These are phyloP conservation scores for Mycena pura DNA, from an alignment of 768 basidiomycete genomes.

Conservation along the genomic window DNA sequence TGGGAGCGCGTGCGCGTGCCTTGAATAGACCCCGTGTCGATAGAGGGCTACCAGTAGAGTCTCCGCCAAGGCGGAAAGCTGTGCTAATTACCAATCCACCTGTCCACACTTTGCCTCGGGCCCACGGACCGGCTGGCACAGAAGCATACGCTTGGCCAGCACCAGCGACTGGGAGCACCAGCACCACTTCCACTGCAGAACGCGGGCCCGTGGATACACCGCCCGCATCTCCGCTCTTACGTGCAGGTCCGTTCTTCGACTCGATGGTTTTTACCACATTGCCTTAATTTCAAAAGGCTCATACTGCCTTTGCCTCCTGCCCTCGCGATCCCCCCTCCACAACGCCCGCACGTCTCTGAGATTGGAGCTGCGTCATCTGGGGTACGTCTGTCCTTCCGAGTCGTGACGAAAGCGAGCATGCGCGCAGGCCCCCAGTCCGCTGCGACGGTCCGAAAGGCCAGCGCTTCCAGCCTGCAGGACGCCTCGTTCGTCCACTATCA, in stretches of 20 bases:
- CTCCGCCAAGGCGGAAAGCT: too few relatives aligned
- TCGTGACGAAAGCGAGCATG: neutral
- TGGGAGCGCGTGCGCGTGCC: too few relatives aligned
- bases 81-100: too few relatives aligned
- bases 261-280: conserved; percentile 17
- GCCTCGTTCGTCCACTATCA: conserved; percentile 23
- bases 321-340: neutral
- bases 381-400: conserved; percentile 15
- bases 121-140: too few relatives aligned
- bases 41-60: too few relatives aligned
- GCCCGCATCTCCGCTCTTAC: conserved; percentile 4
- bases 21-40: too few relatives aligned
- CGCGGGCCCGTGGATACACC: conserved; percentile 10
- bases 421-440: neutral
- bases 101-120: too few relatives aligned
- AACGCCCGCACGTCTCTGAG: too few relatives aligned
- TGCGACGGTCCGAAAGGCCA: conserved; percentile 20
- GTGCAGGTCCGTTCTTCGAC: conserved; percentile 23
- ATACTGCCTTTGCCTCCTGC: conserved; percentile 10
- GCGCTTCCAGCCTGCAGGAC: conserved; percentile 18
- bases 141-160: too few relatives aligned
- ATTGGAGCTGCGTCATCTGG: neutral
- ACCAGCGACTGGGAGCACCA: too few relatives aligned
- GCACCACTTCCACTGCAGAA: conserved; percentile 17
- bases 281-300: conserved; percentile 24